Evolutionary conservation across 805 yeast genomes (phyloP).

Genomic region (Yarrowia deformans): DNA sequence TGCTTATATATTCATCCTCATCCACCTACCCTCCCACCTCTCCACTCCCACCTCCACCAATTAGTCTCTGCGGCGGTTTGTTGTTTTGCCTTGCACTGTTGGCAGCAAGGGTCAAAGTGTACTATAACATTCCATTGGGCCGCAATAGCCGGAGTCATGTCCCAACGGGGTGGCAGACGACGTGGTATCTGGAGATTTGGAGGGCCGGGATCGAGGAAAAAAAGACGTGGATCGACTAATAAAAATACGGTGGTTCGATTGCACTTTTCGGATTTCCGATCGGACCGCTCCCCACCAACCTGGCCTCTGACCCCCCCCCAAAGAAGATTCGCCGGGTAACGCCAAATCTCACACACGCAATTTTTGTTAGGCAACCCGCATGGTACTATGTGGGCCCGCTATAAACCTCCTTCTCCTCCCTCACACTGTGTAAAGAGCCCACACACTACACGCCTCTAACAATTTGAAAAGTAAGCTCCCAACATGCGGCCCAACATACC

Average conservation of each 20-base stretch:
- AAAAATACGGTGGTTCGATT: not conserved
- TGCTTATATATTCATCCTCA: too few relatives aligned
- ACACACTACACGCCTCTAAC: slow-evolving; percentile 36
- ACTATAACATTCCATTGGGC: slow-evolving; percentile 38
- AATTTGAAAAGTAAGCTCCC: slow-evolving; percentile 36
- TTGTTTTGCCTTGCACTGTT: slow-evolving; percentile 25
- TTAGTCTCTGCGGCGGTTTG: slow-evolving; percentile 9
- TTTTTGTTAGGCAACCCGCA: slow-evolving; percentile 39
- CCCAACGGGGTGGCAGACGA: not conserved
- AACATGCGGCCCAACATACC: slow-evolving; percentile 33
- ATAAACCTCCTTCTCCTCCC: slow-evolving; percentile 39
- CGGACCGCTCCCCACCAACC: not conserved
- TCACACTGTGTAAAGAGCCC: slow-evolving; percentile 20
- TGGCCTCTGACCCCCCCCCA: slow-evolving; percentile 4
- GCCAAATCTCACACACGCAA: slow-evolving; percentile 35
- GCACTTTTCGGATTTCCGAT: slow-evolving; percentile 7
- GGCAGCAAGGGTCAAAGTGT: slow-evolving; percentile 34
- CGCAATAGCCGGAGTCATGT: slow-evolving; percentile 28
- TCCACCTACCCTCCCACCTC: too few relatives aligned
- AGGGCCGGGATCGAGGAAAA: not conserved
- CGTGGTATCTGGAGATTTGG: too few relatives aligned
- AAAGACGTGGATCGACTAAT: not conserved
- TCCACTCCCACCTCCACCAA: not conserved
- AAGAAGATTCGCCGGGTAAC: slow-evolving; percentile 38
- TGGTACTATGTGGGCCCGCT: slow-evolving; percentile 26